A percentile compares a stretch with the other conserved stretches of the same genome.
Evolutionary conservation across 306 rosid species (phyloP).

Genomic region (Citrullus amarus): DNA sequence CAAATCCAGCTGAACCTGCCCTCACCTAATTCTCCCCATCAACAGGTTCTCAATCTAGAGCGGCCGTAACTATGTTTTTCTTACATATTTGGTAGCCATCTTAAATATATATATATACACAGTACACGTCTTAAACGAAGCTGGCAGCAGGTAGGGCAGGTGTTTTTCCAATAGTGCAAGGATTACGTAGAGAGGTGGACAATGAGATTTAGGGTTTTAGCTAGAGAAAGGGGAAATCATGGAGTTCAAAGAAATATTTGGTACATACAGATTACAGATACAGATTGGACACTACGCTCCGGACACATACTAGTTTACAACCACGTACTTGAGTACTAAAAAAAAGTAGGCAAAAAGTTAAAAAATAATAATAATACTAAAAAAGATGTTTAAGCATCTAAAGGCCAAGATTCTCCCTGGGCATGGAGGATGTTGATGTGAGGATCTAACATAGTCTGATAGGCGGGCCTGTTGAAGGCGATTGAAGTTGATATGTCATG

Average conservation of each 20-base stretch:
- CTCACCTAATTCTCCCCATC: not conserved
- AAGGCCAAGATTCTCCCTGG: slow-evolving; percentile 29
- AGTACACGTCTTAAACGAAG: not conserved
- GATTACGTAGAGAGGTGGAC: not conserved
- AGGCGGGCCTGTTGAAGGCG: slow-evolving; percentile 18
- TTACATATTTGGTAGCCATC: not conserved
- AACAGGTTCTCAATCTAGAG: not conserved
- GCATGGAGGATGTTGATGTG: slow-evolving; percentile 20
- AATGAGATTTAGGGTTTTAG: not conserved
- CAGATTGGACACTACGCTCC: not conserved
- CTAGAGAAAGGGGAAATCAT: not conserved
- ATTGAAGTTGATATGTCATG: slow-evolving; percentile 26
- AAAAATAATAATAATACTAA: not conserved
- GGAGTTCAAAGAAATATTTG: not conserved
- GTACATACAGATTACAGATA: slow-evolving; percentile 4
- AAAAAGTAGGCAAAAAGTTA: not conserved
- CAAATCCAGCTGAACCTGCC: slow-evolving; percentile 2
- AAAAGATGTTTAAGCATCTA: slow-evolving; percentile 6
- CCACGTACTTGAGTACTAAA: slow-evolving; percentile 2
- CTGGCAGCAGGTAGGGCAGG: no score
- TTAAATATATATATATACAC: not conserved
- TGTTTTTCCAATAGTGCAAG: not conserved
- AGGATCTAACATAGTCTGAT: slow-evolving; percentile 15
- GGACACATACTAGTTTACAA: slow-evolving; percentile 2
- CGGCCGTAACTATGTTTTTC: not conserved